These are phyloP conservation scores for Epithemia pelagica DNA, from an alignment of 108 stramenopile genomes.

Conservation along the genomic window DNA sequence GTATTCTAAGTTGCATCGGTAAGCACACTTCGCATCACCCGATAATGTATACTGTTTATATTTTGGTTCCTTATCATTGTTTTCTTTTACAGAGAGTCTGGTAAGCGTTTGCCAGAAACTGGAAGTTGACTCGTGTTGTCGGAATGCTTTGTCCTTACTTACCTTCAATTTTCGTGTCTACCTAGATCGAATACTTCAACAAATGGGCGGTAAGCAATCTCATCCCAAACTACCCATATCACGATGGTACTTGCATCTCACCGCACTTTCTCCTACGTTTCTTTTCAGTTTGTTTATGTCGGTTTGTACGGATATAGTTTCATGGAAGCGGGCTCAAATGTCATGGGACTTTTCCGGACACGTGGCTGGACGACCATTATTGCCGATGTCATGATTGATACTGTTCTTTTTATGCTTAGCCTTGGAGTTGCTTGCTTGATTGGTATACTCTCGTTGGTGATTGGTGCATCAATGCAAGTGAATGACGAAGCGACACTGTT, in stretches of 20 bases:
- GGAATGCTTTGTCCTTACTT: no score
- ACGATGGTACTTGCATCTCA: constrained; percentile 14
- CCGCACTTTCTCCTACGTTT: no score
- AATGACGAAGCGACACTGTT: constrained; percentile 9
- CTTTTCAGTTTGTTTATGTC: constrained; percentile 63
- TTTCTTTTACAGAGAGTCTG: constrained; percentile 31
- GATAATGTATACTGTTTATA: no score
- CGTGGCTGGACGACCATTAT: constrained; percentile 86
- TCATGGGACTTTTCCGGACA: constrained; percentile 60
- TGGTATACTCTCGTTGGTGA: constrained; percentile 33
- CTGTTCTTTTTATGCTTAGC: constrained; percentile 48
- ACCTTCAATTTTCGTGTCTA: no score
- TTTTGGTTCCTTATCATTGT: no score
- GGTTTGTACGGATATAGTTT: constrained; percentile 72
- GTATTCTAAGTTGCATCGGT: constrained; percentile 55
- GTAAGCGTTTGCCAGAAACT: no score
- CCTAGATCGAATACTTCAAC: constrained; percentile 70
- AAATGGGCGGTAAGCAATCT: constrained; percentile 51
- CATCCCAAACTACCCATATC: constrained; percentile 14
- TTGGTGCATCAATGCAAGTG: constrained; percentile 8
- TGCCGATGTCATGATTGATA: constrained; percentile 66
- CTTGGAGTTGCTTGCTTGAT: constrained; percentile 48
- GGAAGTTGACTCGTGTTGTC: no score
- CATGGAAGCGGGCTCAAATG: constrained; percentile 53
- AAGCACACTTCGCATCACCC: no score